Base-by-base conservation (phyloP, 129 eudicot genomes). In the Centella asiatica region DNA sequence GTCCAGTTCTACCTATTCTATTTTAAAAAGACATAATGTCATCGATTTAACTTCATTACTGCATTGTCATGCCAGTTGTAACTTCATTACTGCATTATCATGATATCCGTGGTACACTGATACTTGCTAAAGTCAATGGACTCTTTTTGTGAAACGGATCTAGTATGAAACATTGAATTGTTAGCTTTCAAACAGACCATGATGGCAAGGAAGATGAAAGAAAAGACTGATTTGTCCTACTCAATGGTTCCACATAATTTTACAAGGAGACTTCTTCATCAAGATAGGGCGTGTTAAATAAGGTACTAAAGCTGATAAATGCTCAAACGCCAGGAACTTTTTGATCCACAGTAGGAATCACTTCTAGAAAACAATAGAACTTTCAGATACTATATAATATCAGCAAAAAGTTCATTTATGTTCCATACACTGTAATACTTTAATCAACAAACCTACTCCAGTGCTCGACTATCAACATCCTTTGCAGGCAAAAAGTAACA, bases 261-360 rank as follows among this genome's bases (percentile, higher is more conserved):
- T n/a, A 56, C 27, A 32, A 56, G 26, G 0, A 31, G 20, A 29
- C n/a, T 33, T 31, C 10, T 32, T 31, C 17, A 31, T 39, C 23
- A 28, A 14, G 22, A n/a, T n/a, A 4, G 13, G 20, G 33, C 44
- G 33, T 33, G 44, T 32, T 19, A 57, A 19, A 33, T 20, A 57
- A 32, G 62, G 62, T n/a, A 7, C 62, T 57, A 17, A 56, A 19
- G 8, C 44, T 13, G 14, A 32, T n/a, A 57, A 33, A 57, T 57
- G 27, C 37, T 10, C n/a, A 17, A 46, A 6, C 1, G 2, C 51
- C 23, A 12, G 44, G 17, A 2, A 32, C 27, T 7, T 57, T 11
- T 9, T 26, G 4, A 32, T n/a, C 17, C 44, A 31, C 26, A n/a
- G 12, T 11, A 55, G 22, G 40, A 18, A 55, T 55, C 60, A 57